phyloP scores from a whole-genome alignment of 73 alveolate species.

The Paramecium octaurelia region DNA sequence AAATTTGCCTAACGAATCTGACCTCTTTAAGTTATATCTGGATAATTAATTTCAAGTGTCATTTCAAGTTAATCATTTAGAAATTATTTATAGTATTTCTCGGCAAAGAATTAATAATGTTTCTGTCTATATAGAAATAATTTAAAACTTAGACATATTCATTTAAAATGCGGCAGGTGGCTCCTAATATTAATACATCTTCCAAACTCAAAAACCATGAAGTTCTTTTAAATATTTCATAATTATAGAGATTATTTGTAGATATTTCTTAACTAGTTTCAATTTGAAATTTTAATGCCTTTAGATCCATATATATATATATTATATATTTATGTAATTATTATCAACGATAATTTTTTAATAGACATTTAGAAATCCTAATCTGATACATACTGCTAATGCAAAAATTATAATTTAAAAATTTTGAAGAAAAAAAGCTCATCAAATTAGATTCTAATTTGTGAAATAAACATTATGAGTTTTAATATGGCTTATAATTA shows the following conservation, averaged over 20 bases:
- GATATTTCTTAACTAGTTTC: neutral
- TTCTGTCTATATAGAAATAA: neutral
- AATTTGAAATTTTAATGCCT: neutral
- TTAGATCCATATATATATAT: neutral
- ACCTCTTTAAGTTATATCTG: constrained; percentile 4
- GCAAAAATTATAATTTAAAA: neutral
- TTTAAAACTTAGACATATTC: neutral
- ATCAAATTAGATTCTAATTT: neutral
- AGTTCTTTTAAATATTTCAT: neutral
- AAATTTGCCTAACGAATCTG: neutral
- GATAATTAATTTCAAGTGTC: constrained; percentile 6
- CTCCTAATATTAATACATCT: neutral
- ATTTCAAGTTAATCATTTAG: neutral
- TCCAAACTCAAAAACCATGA: neutral
- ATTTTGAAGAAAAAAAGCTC: neutral
- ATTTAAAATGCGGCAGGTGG: neutral
- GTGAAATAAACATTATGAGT: neutral
- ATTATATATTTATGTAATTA: neutral
- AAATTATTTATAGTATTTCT: neutral
- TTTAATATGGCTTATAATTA: neutral
- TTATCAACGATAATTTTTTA: neutral
- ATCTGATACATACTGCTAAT: neutral
- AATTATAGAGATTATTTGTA: neutral
- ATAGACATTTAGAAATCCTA: neutral
- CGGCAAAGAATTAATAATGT: constrained; percentile 11